Percentiles rank a stretch among this genome's conserved stretches.
phyloP scores from a whole-genome alignment of 345 rosid genomes.

The Salix koriyanagi region DNA sequence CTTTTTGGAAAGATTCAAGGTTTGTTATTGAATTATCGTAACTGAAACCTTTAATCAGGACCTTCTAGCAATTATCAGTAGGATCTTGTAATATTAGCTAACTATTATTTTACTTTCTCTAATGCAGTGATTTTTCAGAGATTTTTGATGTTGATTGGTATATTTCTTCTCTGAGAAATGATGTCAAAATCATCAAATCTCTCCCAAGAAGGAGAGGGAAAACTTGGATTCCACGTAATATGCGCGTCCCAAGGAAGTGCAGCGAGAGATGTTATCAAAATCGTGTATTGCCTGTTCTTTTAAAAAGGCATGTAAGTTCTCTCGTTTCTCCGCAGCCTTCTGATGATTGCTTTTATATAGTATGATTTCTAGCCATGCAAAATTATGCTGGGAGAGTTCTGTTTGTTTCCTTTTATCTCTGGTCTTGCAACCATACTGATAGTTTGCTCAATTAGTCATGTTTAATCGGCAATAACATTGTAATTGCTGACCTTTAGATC shows the following conservation, averaged over 20 bases:
- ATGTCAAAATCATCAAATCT: conserved; percentile 78
- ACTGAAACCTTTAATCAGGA: neutral
- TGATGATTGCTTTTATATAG: neutral
- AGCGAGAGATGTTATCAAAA: conserved; percentile 78
- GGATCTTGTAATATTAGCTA: neutral
- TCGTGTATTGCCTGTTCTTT: conserved; percentile 85
- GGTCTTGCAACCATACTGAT: neutral
- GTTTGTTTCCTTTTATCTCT: neutral
- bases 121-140: conserved; percentile 74
- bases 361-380: neutral
- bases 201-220: conserved; percentile 71
- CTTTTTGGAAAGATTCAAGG: conserved; percentile 99
- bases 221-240: conserved; percentile 48
- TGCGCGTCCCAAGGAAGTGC: conserved; percentile 98
- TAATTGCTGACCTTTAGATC: too few relatives aligned
- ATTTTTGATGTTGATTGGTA: conserved; percentile 84
- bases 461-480: neutral
- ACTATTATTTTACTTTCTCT: neutral
- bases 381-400: neutral
- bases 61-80: neutral
- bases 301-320: conserved; percentile 99
- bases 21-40: conserved; percentile 23
- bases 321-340: conserved; percentile 24
- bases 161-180: conserved; percentile 70
- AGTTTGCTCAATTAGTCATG: neutral